phyloP scores from a whole-genome alignment of 2,329 filamentous ascomycete species.

The Ophiognomonia clavigignenti-juglandacearum region DNA sequence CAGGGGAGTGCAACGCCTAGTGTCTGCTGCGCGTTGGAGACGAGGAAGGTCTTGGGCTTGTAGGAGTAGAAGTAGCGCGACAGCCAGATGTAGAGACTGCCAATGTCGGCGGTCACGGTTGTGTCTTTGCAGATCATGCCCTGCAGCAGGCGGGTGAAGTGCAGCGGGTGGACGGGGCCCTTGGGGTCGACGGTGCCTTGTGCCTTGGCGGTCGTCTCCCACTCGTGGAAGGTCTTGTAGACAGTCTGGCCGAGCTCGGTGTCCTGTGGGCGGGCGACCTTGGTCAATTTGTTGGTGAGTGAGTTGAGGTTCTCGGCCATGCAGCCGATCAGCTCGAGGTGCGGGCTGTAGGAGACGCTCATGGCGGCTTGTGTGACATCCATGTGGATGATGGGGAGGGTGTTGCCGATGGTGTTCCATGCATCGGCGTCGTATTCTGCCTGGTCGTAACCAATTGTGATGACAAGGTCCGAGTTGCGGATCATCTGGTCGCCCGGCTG shows the following conservation, averaged over 20 bases:
- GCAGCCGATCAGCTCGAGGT: conserved; percentile 37
- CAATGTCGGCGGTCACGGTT: conserved; percentile 39
- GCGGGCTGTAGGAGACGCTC: conserved; percentile 35
- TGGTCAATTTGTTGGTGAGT: conserved; percentile 26
- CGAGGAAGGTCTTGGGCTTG: conserved; percentile 37
- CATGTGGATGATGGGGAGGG: conserved; percentile 36
- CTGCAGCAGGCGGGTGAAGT: conserved; percentile 40
- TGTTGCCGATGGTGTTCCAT: conserved; percentile 35
- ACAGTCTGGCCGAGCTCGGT: conserved; percentile 29
- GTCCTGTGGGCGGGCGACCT: conserved; percentile 30
- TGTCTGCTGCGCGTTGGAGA: conserved; percentile 44
- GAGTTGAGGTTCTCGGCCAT: conserved; percentile 34
- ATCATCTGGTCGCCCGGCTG: conserved; percentile 42
- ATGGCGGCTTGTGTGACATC: conserved; percentile 36
- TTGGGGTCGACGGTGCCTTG: conserved; percentile 16
- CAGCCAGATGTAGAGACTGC: conserved; percentile 45
- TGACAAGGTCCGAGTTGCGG: conserved; percentile 35
- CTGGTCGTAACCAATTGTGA: conserved; percentile 42
- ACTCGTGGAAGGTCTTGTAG: conserved; percentile 30
- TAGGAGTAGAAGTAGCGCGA: conserved; percentile 40
- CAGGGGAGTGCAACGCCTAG: conserved; percentile 42
- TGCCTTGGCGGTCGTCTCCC: conserved; percentile 24
- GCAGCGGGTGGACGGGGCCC: conserved; percentile 37
- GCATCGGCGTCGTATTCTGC: conserved; percentile 40
- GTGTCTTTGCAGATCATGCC: conserved; percentile 33